These are phyloP conservation scores for Elaeagnus macrophylla DNA, from an alignment of 306 rosid species.

Conservation along the genomic window DNA sequence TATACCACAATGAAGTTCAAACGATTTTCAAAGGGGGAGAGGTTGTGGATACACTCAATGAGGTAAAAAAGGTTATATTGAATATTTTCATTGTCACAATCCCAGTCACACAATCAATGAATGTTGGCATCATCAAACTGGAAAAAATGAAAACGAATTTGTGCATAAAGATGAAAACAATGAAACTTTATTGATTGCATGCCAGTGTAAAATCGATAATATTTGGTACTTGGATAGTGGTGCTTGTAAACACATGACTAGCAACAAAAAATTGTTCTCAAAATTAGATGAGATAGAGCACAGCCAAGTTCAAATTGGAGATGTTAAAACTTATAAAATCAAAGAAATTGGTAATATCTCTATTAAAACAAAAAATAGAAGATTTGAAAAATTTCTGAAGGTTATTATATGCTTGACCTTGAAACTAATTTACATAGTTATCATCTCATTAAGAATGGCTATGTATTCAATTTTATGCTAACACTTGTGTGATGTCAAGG, in stretches of 20 bases:
- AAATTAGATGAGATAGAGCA: not conserved
- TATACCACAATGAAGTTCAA: too few species aligned
- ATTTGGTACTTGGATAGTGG: not conserved
- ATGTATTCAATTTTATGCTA: slow-evolving; percentile 1
- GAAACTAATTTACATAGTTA: not conserved
- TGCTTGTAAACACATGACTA: not conserved
- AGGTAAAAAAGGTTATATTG: too few species aligned
- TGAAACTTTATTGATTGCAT: not conserved
- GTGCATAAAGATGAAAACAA: too few species aligned
- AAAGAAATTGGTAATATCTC: not conserved
- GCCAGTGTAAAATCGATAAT: not conserved
- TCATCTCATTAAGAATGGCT: not conserved
- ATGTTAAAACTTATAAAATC: not conserved
- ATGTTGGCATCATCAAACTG: not conserved
- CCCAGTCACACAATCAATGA: not conserved
- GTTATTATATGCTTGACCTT: not conserved
- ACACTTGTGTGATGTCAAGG: too few species aligned
- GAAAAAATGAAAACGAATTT: not conserved
- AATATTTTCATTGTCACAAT: not conserved
- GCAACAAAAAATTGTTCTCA: not conserved
- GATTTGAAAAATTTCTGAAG: not conserved
- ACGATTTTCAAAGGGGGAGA: too few species aligned
- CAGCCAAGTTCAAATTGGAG: not conserved
- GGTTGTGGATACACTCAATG: too few species aligned
- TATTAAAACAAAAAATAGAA: not conserved